These are phyloP conservation scores for Thuidium tamariscinum DNA, from an alignment of 225 moss, liverwort and hornwort genomes.

Conservation along the genomic window DNA sequence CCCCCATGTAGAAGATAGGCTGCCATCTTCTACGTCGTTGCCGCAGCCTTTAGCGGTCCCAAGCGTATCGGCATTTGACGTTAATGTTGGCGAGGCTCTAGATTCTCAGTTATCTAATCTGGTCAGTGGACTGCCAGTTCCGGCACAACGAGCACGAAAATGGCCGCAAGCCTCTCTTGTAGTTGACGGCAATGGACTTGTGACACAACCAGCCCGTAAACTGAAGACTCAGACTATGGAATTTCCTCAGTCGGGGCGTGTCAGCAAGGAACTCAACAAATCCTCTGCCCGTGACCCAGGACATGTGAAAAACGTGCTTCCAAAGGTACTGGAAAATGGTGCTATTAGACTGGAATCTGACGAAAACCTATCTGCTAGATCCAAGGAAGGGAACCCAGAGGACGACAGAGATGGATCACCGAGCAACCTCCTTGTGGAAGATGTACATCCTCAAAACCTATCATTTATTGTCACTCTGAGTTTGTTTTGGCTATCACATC, in stretches of 20 bases:
- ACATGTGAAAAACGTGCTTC: not conserved
- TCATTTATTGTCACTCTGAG: not conserved
- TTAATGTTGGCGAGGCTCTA: constrained; percentile 12
- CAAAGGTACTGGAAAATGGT: constrained; percentile 22
- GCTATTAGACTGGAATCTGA: constrained; percentile 17
- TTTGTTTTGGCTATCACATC: not conserved
- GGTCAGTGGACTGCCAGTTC: constrained; percentile 35
- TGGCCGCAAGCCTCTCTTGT: constrained; percentile 5
- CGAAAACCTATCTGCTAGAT: not conserved
- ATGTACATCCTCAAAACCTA: constrained; percentile 18
- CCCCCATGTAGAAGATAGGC: not conserved
- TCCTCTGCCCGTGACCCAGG: constrained; percentile 15
- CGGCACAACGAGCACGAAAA: constrained; percentile 20
- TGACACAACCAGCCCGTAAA: constrained; percentile 17
- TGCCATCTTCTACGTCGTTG: not conserved
- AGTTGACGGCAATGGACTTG: constrained; percentile 14
- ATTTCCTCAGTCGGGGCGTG: constrained; percentile 14
- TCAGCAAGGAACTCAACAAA: constrained; percentile 22
- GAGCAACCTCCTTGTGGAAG: constrained; percentile 46
- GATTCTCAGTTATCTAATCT: constrained; percentile 45
- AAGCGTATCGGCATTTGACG: not conserved
- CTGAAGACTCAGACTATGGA: constrained; percentile 16
- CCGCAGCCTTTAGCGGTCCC: not conserved
- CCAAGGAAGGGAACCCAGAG: constrained; percentile 24
- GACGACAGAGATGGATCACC: constrained; percentile 31